Evolutionary conservation across 2,329 filamentous ascomycete species (phyloP), one percentile per base, ranked within the genome.

Genomic region (Aspergillus tanneri): DNA sequence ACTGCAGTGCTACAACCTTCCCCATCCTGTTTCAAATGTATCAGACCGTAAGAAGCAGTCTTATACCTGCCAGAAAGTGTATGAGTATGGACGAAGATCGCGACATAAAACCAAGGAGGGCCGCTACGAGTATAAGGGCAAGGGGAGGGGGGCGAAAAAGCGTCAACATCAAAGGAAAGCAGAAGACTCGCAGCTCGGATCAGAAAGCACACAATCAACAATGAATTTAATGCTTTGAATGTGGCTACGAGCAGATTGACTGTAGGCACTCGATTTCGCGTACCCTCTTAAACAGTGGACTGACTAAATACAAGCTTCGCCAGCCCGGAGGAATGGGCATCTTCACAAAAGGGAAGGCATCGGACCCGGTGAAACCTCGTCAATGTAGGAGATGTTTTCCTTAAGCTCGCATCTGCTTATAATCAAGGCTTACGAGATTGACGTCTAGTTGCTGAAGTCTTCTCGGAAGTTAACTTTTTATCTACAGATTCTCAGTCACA

Each of bases 21-120:
- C 30, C 14, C 16, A 16, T 34, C 6, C 14, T 12, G 30, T 4
- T 18, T 7, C 16, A 9, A 35, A 25, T 8, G 12, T 25, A 23
- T 19, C 16, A 19, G 16, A 27, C 12, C 30, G 21, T 25, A 10
- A 22, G 28, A 36, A n/a, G 30, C 16, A 34, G 5, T 34, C 30
- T 10, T 7, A 6, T 2, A n/a, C 25, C 34, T 22, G 40, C 23
- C 8, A 27, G 30, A 16, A 36, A 22, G 10, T 16, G 19, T 35
- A 52, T 30, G 51, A 54, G 11, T 83, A 77, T 47, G 74, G 80
- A 46, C 82, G 74, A 57, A 71, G 71, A 37, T 66, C 75, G 14
- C 76, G 84, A 24, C 70, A 76, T 53, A 86, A 79, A 63, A 84
- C 80, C 12, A 76, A 73, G 42, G 67, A 73, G 19, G 76, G 81